These are phyloP conservation scores for Sugiyamaella boreocaroliniensis DNA, from an alignment of 805 yeast species.

Conservation along the genomic window DNA sequence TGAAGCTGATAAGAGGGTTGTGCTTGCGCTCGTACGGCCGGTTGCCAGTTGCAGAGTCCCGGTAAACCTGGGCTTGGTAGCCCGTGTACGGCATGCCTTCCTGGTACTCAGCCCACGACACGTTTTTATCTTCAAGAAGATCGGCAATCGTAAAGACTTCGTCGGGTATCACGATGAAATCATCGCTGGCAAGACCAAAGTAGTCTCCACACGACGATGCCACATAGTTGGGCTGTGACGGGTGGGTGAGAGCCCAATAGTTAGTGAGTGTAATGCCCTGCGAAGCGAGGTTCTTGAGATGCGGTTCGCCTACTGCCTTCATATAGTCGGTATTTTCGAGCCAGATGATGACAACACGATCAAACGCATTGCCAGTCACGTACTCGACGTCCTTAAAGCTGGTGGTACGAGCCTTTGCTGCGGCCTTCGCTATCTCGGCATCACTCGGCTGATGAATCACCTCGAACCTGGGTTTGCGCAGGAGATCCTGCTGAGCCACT, in stretches of 20 bases:
- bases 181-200: constrained; percentile 42
- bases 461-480: constrained; percentile 25
- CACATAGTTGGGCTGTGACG: constrained; percentile 50
- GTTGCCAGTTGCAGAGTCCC: constrained; percentile 37
- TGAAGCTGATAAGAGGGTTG: constrained; percentile 42
- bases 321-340: constrained; percentile 47
- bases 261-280: constrained; percentile 43
- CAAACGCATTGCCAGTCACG: constrained; percentile 37
- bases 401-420: constrained; percentile 31
- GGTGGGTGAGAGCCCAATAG: constrained; percentile 48
- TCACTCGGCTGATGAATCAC: constrained; percentile 29
- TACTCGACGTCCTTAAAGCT: constrained; percentile 26
- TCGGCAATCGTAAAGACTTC: constrained; percentile 46
- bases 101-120: constrained; percentile 50
- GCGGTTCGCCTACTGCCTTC: constrained; percentile 42
- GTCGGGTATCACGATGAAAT: constrained; percentile 39
- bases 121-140: constrained; percentile 39
- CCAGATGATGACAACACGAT: constrained; percentile 41
- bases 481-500: neutral
- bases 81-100: constrained; percentile 50
- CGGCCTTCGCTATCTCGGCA: constrained; percentile 33
- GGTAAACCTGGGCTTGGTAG: constrained; percentile 42
- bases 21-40: constrained; percentile 48
- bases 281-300: constrained; percentile 38
- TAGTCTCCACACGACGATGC: constrained; percentile 47